Base-by-base conservation (phyloP, 2,329 filamentous ascomycete species). In the Chaetomiaceae sp. region DNA sequence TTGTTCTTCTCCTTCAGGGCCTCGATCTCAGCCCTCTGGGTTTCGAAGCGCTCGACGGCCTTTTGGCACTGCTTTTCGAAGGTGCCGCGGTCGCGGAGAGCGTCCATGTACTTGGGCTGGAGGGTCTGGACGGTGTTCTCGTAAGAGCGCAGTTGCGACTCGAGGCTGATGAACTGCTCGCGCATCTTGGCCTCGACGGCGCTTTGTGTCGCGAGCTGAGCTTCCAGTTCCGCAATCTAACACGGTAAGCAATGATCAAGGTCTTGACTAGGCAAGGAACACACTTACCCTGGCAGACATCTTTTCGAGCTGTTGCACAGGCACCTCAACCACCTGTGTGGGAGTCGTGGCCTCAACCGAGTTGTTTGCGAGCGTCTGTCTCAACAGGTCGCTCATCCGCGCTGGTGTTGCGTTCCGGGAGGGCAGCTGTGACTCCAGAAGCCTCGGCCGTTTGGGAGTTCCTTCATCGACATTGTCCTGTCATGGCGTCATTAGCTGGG, bases 1-100 rank as follows among this genome's bases (percentile, higher is more conserved):
- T 65, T 60, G 14, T 68, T 71, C 38, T 73, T 64, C 47, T 71
- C 65, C 48, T 68, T 73, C 1, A 78, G 64, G 25, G 72, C 66
- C 2, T 56, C 58, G 3, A 72, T 68, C 19, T 71, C 70, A 39
- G 69, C 63, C 50, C 68, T 66, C 17, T 68, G 66, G 37, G 69
- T 69, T 34, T 73, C 71, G 1, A 71, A 65, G 43, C 74, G 68
- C 34, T 66, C 67, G 39, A 63, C 55, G 2, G 69, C 69, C 4
- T 60, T 64, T 36, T 71, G 66, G 46, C 73, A 73, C 29, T 81
- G 71, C 19, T 66, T 69, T 59, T 82, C 73, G 37, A 77, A 78
- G 5, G 61, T 62, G 31, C 69, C 71, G 31, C 79, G 76, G 20
- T 84, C 80, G 53, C 75, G 67, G 5, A 82, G 64, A 3, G 81